phyloP scores from a whole-genome alignment of 1,284 basidiomycete genomes.

The Takashimella koratensis region DNA sequence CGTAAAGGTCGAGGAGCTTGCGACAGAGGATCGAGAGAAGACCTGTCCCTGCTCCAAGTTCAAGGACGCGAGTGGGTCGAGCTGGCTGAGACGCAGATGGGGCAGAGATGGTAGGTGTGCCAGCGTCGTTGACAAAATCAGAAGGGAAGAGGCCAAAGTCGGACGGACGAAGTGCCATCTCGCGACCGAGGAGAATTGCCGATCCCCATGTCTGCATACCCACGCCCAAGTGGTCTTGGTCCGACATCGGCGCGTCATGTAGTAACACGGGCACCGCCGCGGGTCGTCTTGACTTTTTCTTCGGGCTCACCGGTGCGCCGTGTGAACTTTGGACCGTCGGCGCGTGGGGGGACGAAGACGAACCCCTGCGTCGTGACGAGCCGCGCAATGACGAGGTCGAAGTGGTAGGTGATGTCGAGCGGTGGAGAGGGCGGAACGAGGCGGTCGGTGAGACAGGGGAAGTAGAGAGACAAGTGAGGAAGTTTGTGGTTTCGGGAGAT shows the following conservation, averaged over 20 bases:
- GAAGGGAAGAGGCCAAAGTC: conserved; percentile 33
- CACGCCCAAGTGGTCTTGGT: conserved; percentile 61
- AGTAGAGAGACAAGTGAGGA: conserved; percentile 32
- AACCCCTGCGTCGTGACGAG: not conserved
- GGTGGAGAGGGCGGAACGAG: conserved; percentile 4
- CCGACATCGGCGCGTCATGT: conserved; percentile 69
- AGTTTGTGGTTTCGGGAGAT: conserved; percentile 37
- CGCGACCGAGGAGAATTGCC: conserved; percentile 74
- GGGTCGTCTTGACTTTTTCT: conserved; percentile 7
- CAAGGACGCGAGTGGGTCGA: conserved; percentile 58
- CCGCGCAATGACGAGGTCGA: not conserved
- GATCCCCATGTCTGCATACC: conserved; percentile 91
- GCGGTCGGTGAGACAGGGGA: conserved; percentile 30
- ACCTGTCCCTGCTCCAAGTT: conserved; percentile 84
- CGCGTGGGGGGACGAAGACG: not conserved
- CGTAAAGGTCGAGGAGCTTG: conserved; percentile 55
- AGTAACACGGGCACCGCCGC: conserved; percentile 53
- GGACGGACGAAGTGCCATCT: conserved; percentile 61
- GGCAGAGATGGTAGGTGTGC: no score
- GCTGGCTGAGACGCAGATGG: not conserved
- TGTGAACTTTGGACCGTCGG: not conserved
- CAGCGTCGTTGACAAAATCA: not conserved
- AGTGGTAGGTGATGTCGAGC: not conserved
- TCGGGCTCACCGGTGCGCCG: conserved; percentile 6
- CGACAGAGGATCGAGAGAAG: conserved; percentile 65